Percentiles rank a stretch among this genome's conserved stretches.
Evolutionary conservation across 176 grass and related monocot genomes (phyloP).

Genomic region (Stipa capillata): DNA sequence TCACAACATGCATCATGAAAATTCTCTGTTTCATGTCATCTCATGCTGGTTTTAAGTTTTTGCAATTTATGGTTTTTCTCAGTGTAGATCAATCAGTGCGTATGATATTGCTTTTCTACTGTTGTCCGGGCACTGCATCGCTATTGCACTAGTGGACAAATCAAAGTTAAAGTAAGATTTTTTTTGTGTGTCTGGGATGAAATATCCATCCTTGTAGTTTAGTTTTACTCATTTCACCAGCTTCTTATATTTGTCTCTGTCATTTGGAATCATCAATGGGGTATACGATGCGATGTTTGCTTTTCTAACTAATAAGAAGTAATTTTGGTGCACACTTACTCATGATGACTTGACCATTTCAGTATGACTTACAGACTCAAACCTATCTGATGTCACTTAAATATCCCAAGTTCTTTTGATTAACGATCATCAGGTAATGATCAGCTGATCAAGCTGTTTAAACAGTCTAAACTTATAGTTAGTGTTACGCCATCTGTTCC

Average conservation of each 20-base stretch:
- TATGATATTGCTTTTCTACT: slow-evolving; percentile 80
- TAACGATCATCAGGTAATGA: neutral
- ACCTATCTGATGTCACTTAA: neutral
- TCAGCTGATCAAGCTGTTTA: neutral
- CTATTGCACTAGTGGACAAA: slow-evolving; percentile 94
- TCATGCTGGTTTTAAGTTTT: slow-evolving; percentile 26
- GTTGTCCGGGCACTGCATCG: slow-evolving; percentile 73
- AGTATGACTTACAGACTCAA: neutral
- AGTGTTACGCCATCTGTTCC: neutral
- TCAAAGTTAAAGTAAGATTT: slow-evolving; percentile 73
- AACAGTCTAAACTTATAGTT: neutral
- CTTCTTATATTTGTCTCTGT: neutral
- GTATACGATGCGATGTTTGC: neutral
- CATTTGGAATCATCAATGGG: neutral
- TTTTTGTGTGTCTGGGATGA: neutral
- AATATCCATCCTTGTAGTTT: neutral
- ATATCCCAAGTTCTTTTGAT: neutral
- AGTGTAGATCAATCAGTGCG: slow-evolving; percentile 88
- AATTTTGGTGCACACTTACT: neutral
- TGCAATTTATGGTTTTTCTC: slow-evolving; percentile 45
- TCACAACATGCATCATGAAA: neutral
- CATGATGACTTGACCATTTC: neutral
- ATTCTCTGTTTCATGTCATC: neutral
- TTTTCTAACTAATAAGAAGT: neutral
- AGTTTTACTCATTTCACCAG: neutral